phyloP scores from a whole-genome alignment of 2,329 filamentous ascomycete species.

The Alternaria arborescens region DNA sequence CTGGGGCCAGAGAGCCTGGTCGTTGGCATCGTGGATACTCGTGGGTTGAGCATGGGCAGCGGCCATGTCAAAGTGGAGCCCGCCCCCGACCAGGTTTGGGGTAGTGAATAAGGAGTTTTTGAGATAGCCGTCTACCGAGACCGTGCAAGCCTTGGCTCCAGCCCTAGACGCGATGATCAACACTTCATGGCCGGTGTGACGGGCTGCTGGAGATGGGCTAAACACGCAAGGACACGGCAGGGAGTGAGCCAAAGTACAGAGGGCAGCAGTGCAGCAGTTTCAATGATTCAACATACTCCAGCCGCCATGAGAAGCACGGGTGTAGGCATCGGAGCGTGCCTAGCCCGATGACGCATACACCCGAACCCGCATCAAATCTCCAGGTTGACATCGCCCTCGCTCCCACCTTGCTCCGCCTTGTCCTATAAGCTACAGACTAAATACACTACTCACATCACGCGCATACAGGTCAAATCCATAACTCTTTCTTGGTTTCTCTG shows the following conservation, averaged over 20 bases:
- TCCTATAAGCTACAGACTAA: not conserved
- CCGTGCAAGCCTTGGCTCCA: conserved; percentile 17
- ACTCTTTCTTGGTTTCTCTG: too few relatives aligned
- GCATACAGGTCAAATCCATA: too few relatives aligned
- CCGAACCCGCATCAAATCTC: not conserved
- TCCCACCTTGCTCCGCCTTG: not conserved
- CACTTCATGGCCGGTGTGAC: conserved; percentile 7
- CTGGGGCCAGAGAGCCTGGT: conserved; percentile 27
- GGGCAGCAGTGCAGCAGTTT: not conserved
- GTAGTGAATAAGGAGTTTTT: conserved; percentile 18
- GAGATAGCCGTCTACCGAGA: conserved; percentile 11
- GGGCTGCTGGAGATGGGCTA: not conserved
- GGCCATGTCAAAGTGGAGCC: conserved; percentile 35
- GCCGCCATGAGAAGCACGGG: conserved; percentile 4
- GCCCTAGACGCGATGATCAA: conserved; percentile 8
- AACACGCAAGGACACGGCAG: not conserved
- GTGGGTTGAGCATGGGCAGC: conserved; percentile 25
- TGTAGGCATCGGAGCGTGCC: conserved; percentile 5
- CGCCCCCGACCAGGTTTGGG: conserved; percentile 18
- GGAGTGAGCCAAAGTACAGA: not conserved
- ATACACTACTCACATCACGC: too few relatives aligned
- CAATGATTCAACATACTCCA: not conserved
- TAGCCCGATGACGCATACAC: conserved; percentile 6
- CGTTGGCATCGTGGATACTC: conserved; percentile 22
- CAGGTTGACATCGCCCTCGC: not conserved